These are phyloP conservation scores for Hypsizygus marmoreus DNA, from an alignment of 768 basidiomycete genomes.

Conservation along the genomic window DNA sequence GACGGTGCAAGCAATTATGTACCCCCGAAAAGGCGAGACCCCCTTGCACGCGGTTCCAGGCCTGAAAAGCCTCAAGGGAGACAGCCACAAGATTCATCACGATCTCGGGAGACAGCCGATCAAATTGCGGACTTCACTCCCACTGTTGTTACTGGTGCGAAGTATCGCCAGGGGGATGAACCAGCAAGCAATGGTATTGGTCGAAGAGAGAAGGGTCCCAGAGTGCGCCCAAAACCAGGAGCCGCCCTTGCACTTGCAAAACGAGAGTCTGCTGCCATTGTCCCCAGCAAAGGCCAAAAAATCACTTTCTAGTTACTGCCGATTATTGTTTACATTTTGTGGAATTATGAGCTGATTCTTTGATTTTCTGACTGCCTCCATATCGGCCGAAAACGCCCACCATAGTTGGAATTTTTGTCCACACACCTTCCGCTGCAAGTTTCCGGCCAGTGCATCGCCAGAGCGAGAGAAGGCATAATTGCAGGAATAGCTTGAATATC, in stretches of 20 bases:
- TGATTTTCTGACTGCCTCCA: too few species aligned
- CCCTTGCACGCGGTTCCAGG: conserved; percentile 7
- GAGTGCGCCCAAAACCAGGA: conserved; percentile 67
- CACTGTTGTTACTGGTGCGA: conserved; percentile 4
- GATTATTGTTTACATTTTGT: conserved; percentile 1
- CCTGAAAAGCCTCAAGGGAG: conserved; percentile 11
- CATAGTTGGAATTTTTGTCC: too few species aligned
- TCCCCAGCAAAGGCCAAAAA: conserved; percentile 69
- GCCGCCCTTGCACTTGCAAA: conserved; percentile 79
- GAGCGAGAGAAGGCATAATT: too few species aligned
- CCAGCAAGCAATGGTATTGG: conserved; percentile 6
- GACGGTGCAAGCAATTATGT: conserved; percentile 18
- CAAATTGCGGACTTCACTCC: not conserved
- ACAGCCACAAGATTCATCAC: conserved; percentile 2
- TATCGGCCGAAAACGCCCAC: too few species aligned
- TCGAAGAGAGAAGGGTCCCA: conserved; percentile 34
- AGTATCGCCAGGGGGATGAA: not conserved
- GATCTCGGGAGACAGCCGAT: conserved; percentile 2
- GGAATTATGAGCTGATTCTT: too few species aligned
- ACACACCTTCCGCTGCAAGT: too few species aligned
- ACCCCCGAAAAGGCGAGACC: conserved; percentile 15
- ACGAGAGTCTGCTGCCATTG: conserved; percentile 75
- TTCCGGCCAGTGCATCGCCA: too few species aligned
- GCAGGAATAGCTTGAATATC: too few species aligned
- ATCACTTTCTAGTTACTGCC: conserved; percentile 57